Conservation (phyloP, 2,329 filamentous ascomycete species). For the Curvularia spicifera region DNA sequence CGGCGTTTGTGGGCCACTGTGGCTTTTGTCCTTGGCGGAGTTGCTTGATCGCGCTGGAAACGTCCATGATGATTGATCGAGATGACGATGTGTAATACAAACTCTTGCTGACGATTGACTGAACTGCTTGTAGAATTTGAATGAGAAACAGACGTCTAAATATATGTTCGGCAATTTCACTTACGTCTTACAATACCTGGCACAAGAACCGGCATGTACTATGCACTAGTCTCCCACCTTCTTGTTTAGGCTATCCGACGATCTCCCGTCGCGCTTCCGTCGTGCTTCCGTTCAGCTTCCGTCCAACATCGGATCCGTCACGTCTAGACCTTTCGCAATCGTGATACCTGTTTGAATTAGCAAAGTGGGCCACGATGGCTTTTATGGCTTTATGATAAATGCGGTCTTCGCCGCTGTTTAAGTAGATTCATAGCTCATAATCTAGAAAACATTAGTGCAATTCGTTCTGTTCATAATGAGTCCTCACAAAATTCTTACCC, state of each 20-base stretch:
- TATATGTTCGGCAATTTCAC: conserved; percentile 10
- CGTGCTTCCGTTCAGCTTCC: conserved; percentile 17
- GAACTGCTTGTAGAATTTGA: conserved; percentile 6
- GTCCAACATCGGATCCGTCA: conserved; percentile 12
- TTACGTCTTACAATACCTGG: conserved; percentile 22
- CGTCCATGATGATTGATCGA: conserved; percentile 31
- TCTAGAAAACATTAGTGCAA: conserved; percentile 2
- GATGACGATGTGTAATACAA: background rate
- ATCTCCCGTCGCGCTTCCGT: conserved; percentile 6
- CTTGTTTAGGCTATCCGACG: conserved; percentile 22
- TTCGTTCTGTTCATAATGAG: conserved; percentile 31
- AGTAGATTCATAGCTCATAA: conserved; percentile 10
- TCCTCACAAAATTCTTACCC: conserved; percentile 33
- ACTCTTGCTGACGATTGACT: background rate
- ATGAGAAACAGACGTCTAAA: conserved; percentile 8
- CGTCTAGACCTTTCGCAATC: conserved; percentile 1
- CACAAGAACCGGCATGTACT: conserved; percentile 10
- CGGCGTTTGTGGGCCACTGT: conserved; percentile 33
- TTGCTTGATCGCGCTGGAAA: conserved; percentile 30
- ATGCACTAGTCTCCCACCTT: conserved; percentile 22
- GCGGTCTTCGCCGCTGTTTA: conserved; percentile 22
- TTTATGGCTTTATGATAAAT: conserved; percentile 21
- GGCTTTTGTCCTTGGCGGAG: conserved; percentile 41
- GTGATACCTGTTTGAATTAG: background rate
- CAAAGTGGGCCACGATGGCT: conserved; percentile 2